Base-by-base conservation (phyloP, 257 asterid genomes). In the Oldenlandia corymbosa region DNA sequence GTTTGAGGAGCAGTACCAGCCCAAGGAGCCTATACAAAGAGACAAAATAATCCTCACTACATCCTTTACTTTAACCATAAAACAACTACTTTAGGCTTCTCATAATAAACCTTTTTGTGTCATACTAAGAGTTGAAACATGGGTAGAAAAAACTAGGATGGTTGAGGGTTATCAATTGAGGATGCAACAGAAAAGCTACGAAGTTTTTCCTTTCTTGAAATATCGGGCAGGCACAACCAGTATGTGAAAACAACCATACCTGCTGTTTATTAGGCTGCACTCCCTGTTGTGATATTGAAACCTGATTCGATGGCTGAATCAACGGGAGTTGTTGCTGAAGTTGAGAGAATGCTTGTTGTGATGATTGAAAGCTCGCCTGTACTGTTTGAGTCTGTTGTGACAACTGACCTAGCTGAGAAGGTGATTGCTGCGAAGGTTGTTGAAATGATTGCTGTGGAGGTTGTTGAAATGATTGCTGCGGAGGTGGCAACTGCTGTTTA, bases 361-460 rank as follows among this genome's bases (percentile, higher is more conserved):
- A 91, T 23, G 96, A 86, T 64, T 91, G 98, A 71, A 86, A 84
- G 43, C 94, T 86, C 43, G 95, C 98, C 82, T 91, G 96, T 47
- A 91, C 85, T 68, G 82, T 81, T 75, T 88, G 95, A 60, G 87
- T 91, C 78, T 91, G 98, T 71, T 91, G 96, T 27, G 94, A 82
- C 72, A 84, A 77, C 76, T 88, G 98, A 56, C 96, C 98, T 83
- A 91, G 75, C 64, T 76, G 94, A 46, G 95, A 91, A 54, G 90
- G 91, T 34, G 96, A 74, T 62, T 71, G 95, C 71, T 52, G 65
- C 27, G 52, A 76, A 70, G n/a, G n/a, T n/a, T 75, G 74, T 66
- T 76, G 93, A 71, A 65, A 68, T 24, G 23, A 41, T 72, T 64
- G 87, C 66, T 78, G 65, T 28, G 52, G 78, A 70, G n/a, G n/a